Conservation (phyloP, 129 eudicot species). For the Pseudognaphalium luteoalbum region DNA sequence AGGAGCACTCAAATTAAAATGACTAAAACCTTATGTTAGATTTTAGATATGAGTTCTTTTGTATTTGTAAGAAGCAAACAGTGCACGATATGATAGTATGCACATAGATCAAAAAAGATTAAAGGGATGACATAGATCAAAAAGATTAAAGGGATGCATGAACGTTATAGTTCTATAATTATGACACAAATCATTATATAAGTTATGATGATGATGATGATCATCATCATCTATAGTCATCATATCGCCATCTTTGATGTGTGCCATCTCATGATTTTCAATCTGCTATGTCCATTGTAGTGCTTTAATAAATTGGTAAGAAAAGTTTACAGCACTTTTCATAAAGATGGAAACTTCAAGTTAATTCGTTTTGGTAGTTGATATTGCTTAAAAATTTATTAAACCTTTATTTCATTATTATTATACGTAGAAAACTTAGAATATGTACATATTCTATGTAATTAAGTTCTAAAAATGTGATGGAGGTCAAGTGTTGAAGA, state of each 20-base stretch:
- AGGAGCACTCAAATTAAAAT: too few relatives aligned
- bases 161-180: background rate
- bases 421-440: too few relatives aligned
- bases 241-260: background rate
- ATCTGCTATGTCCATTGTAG: constrained; percentile 8
- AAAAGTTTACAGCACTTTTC: background rate
- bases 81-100: too few relatives aligned
- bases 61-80: too few relatives aligned
- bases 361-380: too few relatives aligned
- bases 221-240: constrained; percentile 4
- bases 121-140: background rate
- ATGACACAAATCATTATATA: background rate
- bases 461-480: too few relatives aligned
- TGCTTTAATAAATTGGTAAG: constrained; percentile 6
- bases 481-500: too few relatives aligned
- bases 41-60: too few relatives aligned
- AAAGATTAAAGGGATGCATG: background rate
- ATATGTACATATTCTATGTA: too few relatives aligned
- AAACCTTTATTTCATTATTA: too few relatives aligned
- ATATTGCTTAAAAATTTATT: too few relatives aligned
- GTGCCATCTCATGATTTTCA: constrained; percentile 16
- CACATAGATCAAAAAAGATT: background rate
- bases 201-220: background rate
- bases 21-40: too few relatives aligned
- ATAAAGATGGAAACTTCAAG: constrained; percentile 10